These are phyloP conservation scores for Piper longum DNA, from an alignment of 164 flowering plant genomes.

Conservation along the genomic window DNA sequence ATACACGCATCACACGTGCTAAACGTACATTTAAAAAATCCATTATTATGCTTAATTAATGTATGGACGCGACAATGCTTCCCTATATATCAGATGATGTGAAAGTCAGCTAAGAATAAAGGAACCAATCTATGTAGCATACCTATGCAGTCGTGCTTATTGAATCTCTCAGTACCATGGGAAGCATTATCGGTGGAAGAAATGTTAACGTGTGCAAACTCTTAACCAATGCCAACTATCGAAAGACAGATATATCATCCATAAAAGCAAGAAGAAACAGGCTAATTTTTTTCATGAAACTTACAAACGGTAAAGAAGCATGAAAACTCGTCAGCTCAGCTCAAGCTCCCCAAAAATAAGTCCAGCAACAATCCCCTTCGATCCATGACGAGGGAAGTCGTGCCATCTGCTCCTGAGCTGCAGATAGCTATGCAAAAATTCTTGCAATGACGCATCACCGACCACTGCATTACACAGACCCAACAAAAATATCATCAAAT, in stretches of 20 bases:
- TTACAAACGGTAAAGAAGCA: slow-evolving; percentile 85
- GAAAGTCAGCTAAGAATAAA: too few species aligned
- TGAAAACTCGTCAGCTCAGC: slow-evolving; percentile 74
- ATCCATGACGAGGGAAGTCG: slow-evolving; percentile 83
- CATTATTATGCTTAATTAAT: too few species aligned
- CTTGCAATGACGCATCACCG: slow-evolving; percentile 55
- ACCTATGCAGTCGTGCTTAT: slow-evolving; percentile 77
- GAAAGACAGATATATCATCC: neutral
- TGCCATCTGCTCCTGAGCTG: slow-evolving; percentile 90
- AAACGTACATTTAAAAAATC: too few species aligned
- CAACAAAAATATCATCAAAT: too few species aligned
- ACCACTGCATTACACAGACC: slow-evolving; percentile 39
- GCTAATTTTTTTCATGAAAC: slow-evolving; percentile 10
- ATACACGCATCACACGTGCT: neutral
- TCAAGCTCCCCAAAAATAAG: slow-evolving; percentile 85
- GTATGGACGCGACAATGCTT: neutral
- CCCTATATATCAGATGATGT: neutral
- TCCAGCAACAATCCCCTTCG: slow-evolving; percentile 73
- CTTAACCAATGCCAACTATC: neutral
- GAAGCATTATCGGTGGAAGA: slow-evolving; percentile 83
- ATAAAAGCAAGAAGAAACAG: neutral
- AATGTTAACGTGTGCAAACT: slow-evolving; percentile 10
- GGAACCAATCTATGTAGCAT: neutral
- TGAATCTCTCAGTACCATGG: slow-evolving; percentile 46
- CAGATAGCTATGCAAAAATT: slow-evolving; percentile 80